Base-by-base conservation (phyloP, 2,329 filamentous ascomycete genomes). In the Helicocarpus griseus region DNA sequence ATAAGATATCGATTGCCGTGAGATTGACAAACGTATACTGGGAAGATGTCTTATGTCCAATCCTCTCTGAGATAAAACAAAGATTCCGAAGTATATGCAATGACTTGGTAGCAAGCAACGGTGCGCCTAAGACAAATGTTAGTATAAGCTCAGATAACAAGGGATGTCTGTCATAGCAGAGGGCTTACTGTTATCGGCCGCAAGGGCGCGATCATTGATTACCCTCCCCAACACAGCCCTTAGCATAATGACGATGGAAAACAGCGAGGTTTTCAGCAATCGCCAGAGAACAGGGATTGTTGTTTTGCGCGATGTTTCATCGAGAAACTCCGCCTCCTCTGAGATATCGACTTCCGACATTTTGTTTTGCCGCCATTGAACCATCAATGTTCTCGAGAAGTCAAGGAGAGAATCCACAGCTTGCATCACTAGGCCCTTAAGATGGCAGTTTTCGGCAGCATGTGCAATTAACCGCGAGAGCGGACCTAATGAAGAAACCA, bases 1-100 rank as follows among this genome's bases (percentile, higher is more conserved):
- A 77, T 4, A 95, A 77, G 36, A 89, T 82, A 66, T 96, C 90
- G 56, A 95, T 81, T 3, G 89, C 83, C 1, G 87, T 82, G 21
- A 94, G 77, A 60, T 89, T 89, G 24, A 88, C 84, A 63, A 95
- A 95, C 1, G 79, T 82, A 67, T 95, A 91, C 53, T 88, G 86
- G 50, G 90, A 87, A 61, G 94, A 95, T 1, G 81, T 78, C 54
- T 79, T 80, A 51, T 85, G 82, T 19, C 85, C 84, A 51, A 87
- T 78, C 36, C 87, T 79, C 13, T 82, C 83, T 0, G 87, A 88
- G 55, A 95, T 81, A 65, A 95, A 95, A 68, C 83, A 88, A 19
- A 94, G 71, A 60, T 87, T 85, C 26, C 88, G 82, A 9, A 95
- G 77, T 11, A 81, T 81, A 54, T 85, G 82, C 14, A 95, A 75